These are phyloP conservation scores for Suillus weaverae DNA, from an alignment of 768 basidiomycete genomes.

Conservation along the genomic window DNA sequence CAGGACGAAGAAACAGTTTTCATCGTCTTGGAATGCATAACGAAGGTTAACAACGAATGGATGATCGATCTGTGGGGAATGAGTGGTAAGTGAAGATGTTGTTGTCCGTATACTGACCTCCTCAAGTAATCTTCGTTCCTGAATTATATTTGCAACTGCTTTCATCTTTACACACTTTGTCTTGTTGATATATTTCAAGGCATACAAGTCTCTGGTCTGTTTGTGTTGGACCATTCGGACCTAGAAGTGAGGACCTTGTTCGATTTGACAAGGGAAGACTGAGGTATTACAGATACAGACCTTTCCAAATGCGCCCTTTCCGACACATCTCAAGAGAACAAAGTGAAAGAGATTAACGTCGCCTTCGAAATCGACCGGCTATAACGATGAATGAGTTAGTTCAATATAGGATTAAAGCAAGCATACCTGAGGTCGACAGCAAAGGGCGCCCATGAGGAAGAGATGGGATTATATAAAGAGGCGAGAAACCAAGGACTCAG, in stretches of 20 bases:
- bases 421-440: slow-evolving; percentile 78
- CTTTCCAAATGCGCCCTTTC: slow-evolving; percentile 99
- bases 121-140: slow-evolving; percentile 91
- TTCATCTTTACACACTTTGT: slow-evolving; percentile 98
- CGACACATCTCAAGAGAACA: slow-evolving; percentile 90
- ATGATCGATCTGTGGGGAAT: slow-evolving; percentile 75
- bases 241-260: slow-evolving; percentile 42
- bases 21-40: slow-evolving; percentile 97
- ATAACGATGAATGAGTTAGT: slow-evolving; percentile 5
- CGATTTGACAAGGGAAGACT: slow-evolving; percentile 11
- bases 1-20: slow-evolving; percentile 97
- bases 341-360: slow-evolving; percentile 98
- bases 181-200: slow-evolving; percentile 99
- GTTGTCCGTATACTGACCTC: slow-evolving; percentile 56
- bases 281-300: slow-evolving; percentile 40
- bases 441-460: slow-evolving; percentile 68
- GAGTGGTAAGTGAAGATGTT: neutral
- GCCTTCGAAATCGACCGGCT: slow-evolving; percentile 95
- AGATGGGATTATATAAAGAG: neutral
- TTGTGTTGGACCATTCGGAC: slow-evolving; percentile 99
- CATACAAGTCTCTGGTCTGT: slow-evolving; percentile 93
- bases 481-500: neutral
- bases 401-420: neutral
- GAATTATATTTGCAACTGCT: slow-evolving; percentile 95
- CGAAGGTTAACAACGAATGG: slow-evolving; percentile 93